Conservation (phyloP, 345 rosid species). For the Sisymbrium irio region DNA sequence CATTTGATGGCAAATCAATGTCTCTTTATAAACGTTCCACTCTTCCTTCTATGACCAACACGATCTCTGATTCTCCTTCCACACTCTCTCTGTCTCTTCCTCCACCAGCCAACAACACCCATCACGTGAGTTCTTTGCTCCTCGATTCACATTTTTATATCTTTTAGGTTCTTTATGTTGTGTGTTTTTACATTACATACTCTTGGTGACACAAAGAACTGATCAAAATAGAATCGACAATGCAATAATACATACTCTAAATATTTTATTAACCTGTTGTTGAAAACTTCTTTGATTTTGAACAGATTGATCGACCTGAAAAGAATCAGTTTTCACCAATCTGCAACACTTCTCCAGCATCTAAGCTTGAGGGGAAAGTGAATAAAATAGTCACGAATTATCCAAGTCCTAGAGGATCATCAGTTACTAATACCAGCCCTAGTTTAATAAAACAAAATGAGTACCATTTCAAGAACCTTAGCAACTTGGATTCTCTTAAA, state of each 20-base stretch:
- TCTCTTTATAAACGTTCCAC: slow-evolving; percentile 16
- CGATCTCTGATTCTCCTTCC: slow-evolving; percentile 28
- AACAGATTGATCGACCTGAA: slow-evolving; percentile 48
- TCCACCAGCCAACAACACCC: slow-evolving; percentile 10
- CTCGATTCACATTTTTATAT: neutral
- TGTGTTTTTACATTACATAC: slow-evolving; percentile 4
- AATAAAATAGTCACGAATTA: slow-evolving; percentile 22
- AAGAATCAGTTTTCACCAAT: slow-evolving; percentile 36
- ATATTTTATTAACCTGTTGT: neutral
- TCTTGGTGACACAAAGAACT: neutral
- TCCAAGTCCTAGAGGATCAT: slow-evolving; percentile 30
- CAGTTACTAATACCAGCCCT: slow-evolving; percentile 35
- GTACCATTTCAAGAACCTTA: slow-evolving; percentile 36
- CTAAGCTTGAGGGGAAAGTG: slow-evolving; percentile 44
- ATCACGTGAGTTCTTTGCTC: slow-evolving; percentile 16
- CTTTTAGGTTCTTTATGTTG: neutral
- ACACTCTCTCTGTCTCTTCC: slow-evolving; percentile 24
- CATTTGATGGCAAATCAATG: slow-evolving; percentile 26
- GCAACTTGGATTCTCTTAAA: slow-evolving; percentile 37
- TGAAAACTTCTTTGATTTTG: neutral
- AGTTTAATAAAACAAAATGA: slow-evolving; percentile 36
- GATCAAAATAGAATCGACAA: neutral
- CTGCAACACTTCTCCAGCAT: slow-evolving; percentile 39
- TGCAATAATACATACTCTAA: neutral
- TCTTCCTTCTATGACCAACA: slow-evolving; percentile 24